Evolutionary conservation across 2,329 filamentous ascomycete species (phyloP).

Genomic region (Anthostomella pinea): DNA sequence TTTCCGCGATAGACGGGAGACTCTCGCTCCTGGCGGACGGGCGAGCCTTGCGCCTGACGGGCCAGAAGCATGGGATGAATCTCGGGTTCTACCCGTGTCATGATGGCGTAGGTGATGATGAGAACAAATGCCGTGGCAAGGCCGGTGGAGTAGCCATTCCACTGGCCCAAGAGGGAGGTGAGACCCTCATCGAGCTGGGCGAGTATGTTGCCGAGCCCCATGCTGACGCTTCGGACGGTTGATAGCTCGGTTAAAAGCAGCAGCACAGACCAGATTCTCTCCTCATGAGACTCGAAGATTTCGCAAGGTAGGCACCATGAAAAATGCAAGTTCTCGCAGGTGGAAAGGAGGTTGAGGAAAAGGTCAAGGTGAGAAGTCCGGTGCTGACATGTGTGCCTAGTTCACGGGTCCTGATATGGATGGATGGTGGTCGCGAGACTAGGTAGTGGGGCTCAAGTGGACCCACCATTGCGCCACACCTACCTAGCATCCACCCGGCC

Average conservation of each 20-base stretch:
- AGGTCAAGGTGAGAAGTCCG: slow-evolving; percentile 6
- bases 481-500: background rate
- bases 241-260: too few relatives aligned
- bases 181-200: slow-evolving; percentile 70
- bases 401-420: slow-evolving; percentile 3
- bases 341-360: slow-evolving; percentile 6
- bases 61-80: slow-evolving; percentile 88
- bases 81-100: slow-evolving; percentile 76
- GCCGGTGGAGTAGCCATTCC: slow-evolving; percentile 76
- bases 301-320: too few relatives aligned
- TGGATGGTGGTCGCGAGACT: slow-evolving; percentile 3
- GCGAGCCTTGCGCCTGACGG: slow-evolving; percentile 74
- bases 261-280: background rate
- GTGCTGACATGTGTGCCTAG: slow-evolving; percentile 12
- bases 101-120: slow-evolving; percentile 68
- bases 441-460: slow-evolving; percentile 7
- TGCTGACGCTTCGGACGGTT: slow-evolving; percentile 15
- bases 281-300: background rate
- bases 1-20: slow-evolving; percentile 84
- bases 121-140: slow-evolving; percentile 65
- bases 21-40: slow-evolving; percentile 79
- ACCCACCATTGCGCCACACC: background rate
- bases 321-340: too few relatives aligned
- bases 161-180: slow-evolving; percentile 68
- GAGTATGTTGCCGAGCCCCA: slow-evolving; percentile 51